A percentile compares a stretch with the other conserved stretches of the same genome.
These are phyloP conservation scores for Nicotiana noctiflora DNA, from an alignment of 257 asterid genomes.

Conservation along the genomic window DNA sequence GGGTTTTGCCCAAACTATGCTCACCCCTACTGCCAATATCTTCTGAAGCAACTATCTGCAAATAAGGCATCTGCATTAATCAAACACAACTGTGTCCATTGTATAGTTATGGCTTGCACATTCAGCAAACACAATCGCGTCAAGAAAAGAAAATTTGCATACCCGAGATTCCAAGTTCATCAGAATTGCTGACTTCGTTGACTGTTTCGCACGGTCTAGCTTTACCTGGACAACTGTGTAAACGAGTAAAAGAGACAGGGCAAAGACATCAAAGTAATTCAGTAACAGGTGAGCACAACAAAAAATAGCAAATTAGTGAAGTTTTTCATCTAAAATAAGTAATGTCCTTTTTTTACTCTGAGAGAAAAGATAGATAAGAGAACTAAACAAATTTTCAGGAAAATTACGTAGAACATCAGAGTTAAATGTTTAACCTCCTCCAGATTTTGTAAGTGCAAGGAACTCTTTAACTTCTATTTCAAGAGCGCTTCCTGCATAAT, in stretches of 20 bases:
- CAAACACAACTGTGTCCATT: background rate
- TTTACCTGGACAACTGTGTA: conserved; percentile 53
- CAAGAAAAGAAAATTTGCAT: conserved; percentile 18
- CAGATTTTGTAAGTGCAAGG: conserved; percentile 56
- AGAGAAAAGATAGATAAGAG: background rate
- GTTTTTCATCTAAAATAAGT: background rate
- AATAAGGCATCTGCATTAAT: background rate
- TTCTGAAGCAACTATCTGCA: conserved; percentile 76
- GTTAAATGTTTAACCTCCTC: conserved; percentile 46
- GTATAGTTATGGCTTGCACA: too few species aligned
- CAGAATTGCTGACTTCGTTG: conserved; percentile 80
- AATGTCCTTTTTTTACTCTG: background rate
- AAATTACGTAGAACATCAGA: background rate
- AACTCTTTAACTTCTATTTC: conserved; percentile 64
- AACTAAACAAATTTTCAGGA: background rate
- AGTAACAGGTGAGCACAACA: background rate
- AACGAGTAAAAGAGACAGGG: background rate
- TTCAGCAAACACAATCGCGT: too few species aligned
- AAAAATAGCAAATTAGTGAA: background rate
- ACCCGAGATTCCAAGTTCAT: conserved; percentile 97
- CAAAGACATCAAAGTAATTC: background rate
- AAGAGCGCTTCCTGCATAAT: conserved; percentile 14
- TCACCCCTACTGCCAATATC: conserved; percentile 48
- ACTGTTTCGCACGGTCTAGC: conserved; percentile 77
- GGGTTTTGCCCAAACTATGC: too few species aligned